Evolutionary conservation across 345 rosid genomes (phyloP).

Genomic region (Triadica sebifera): DNA sequence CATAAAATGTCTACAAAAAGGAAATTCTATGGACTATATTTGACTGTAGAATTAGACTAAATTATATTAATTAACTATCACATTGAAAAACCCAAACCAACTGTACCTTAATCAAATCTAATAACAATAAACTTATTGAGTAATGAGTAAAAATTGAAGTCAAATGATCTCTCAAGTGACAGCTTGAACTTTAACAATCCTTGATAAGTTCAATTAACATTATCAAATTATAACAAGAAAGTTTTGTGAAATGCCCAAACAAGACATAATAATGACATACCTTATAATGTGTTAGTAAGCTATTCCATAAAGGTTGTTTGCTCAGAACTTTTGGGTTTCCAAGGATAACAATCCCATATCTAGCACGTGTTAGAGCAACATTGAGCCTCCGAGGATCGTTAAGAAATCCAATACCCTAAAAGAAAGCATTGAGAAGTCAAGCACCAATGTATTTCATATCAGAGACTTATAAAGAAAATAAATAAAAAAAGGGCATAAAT

Average conservation of each 20-base stretch:
- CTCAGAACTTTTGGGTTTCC: slow-evolving; percentile 99
- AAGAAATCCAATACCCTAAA: slow-evolving; percentile 96
- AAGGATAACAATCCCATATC: slow-evolving; percentile 95
- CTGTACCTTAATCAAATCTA: background rate
- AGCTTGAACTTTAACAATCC: background rate
- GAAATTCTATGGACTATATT: no score
- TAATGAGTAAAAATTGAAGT: background rate
- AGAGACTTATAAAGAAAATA: background rate
- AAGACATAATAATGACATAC: slow-evolving; percentile 31
- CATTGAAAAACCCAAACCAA: background rate
- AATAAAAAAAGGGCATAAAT: background rate
- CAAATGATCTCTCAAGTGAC: background rate
- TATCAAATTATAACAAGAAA: slow-evolving; percentile 12
- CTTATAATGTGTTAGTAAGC: slow-evolving; percentile 95
- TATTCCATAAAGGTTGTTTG: slow-evolving; percentile 97
- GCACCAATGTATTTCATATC: background rate
- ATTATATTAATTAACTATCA: background rate
- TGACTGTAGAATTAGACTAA: no score
- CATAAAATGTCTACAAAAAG: no score
- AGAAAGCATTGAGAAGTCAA: slow-evolving; percentile 17
- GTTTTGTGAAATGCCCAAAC: background rate
- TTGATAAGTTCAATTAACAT: background rate
- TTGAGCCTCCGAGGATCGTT: slow-evolving; percentile 99
- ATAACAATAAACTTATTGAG: background rate
- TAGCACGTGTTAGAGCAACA: slow-evolving; percentile 96